Evolutionary conservation across 106 monocot genomes (phyloP).

Genomic region (Dendrobium officinale): DNA sequence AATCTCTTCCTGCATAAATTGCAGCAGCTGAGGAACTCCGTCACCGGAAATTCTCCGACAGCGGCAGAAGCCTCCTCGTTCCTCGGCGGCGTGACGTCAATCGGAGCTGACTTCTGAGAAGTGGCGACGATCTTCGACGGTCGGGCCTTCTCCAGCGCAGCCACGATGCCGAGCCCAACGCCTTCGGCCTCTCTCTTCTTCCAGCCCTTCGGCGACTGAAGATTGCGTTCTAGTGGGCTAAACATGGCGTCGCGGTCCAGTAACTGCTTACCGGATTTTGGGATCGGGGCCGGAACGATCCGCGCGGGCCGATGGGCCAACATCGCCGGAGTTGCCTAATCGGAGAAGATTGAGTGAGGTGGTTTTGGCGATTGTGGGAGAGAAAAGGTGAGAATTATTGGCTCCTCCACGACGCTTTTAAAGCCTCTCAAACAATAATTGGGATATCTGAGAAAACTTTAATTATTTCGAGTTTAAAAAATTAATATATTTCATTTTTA

Average conservation of each 20-base stretch:
- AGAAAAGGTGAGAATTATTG: too few relatives aligned
- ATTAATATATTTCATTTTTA: neutral
- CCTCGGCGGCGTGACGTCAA: neutral
- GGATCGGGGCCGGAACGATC: neutral
- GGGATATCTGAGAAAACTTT: too few relatives aligned
- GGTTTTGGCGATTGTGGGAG: neutral
- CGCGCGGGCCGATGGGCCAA: neutral
- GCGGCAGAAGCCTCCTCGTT: neutral
- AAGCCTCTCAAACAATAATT: neutral
- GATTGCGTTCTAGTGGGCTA: conserved; percentile 55
- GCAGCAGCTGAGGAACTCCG: conserved; percentile 49
- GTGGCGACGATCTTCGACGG: neutral
- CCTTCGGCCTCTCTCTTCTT: conserved; percentile 66
- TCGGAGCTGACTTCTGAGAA: neutral
- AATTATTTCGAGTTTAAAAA: too few relatives aligned
- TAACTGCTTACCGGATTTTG: neutral
- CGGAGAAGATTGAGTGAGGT: neutral
- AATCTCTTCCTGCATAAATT: conserved; percentile 48
- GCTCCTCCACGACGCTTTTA: neutral
- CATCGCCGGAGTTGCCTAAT: conserved; percentile 1
- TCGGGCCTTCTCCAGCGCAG: conserved; percentile 29
- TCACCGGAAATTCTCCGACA: conserved; percentile 10
- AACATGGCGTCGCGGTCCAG: neutral
- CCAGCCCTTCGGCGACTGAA: conserved; percentile 56
- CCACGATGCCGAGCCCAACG: conserved; percentile 68